phyloP scores from a whole-genome alignment of 352 stramenopile genomes.

The Phytophthora citrophthora region DNA sequence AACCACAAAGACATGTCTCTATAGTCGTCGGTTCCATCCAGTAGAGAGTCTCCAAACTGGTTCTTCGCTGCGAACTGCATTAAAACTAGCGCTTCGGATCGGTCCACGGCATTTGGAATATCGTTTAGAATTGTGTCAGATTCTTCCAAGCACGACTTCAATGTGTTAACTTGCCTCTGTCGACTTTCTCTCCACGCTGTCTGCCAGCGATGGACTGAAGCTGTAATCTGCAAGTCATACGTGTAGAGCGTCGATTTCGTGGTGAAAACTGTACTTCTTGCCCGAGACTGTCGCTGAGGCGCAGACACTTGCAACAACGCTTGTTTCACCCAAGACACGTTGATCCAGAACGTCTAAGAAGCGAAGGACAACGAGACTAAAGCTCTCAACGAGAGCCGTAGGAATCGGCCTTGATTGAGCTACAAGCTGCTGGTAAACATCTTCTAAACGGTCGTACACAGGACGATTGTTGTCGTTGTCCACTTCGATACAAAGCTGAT shows the following conservation, averaged over 20 bases:
- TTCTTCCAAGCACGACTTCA: slow-evolving; percentile 12
- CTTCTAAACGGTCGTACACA: slow-evolving; percentile 13
- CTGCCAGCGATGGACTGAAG: slow-evolving; percentile 14
- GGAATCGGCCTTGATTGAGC: neutral
- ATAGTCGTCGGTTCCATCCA: neutral
- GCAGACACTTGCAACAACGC: slow-evolving; percentile 7
- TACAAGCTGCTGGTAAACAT: slow-evolving; percentile 19
- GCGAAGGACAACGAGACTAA: slow-evolving; percentile 17
- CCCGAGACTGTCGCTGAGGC: slow-evolving; percentile 15
- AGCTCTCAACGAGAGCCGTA: slow-evolving; percentile 7
- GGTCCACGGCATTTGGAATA: slow-evolving; percentile 10
- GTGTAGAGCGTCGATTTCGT: slow-evolving; percentile 21
- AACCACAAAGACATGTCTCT: slow-evolving; percentile 17
- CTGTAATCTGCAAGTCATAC: slow-evolving; percentile 4
- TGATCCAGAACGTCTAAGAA: slow-evolving; percentile 21
- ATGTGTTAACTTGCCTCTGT: neutral
- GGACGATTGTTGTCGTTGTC: slow-evolving; percentile 2
- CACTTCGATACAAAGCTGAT: slow-evolving; percentile 1
- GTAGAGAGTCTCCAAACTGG: neutral
- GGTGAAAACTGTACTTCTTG: slow-evolving; percentile 27
- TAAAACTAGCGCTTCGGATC: slow-evolving; percentile 14
- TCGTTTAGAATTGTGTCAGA: slow-evolving; percentile 6
- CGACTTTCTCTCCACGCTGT: slow-evolving; percentile 7
- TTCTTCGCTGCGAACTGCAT: slow-evolving; percentile 11
- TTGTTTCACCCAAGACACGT: neutral